Conservation (phyloP, 2,329 filamentous ascomycete species). For the Alternaria rosae region DNA sequence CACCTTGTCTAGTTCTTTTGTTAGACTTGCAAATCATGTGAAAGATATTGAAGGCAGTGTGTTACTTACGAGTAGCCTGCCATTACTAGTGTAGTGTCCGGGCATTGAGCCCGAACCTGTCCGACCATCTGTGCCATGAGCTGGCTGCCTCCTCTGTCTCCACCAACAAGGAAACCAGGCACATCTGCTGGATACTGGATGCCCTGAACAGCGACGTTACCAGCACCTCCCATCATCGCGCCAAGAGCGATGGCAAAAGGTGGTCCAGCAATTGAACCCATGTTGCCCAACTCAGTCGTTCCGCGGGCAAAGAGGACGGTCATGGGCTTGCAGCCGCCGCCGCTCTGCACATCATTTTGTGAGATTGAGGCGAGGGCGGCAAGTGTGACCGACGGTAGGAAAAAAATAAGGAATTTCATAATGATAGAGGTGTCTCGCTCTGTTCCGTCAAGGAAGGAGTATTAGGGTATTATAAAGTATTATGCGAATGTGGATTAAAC, state of each 20-base stretch:
- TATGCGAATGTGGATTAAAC: neutral
- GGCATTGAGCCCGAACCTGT: constrained; percentile 54
- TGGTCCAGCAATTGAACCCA: constrained; percentile 60
- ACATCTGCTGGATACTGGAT: constrained; percentile 60
- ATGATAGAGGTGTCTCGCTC: neutral
- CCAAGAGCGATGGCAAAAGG: constrained; percentile 59
- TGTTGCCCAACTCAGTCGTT: constrained; percentile 61
- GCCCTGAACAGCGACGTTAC: constrained; percentile 61
- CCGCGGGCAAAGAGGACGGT: constrained; percentile 66
- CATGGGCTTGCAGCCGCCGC: constrained; percentile 53
- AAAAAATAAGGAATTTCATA: constrained; percentile 27
- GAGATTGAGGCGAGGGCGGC: constrained; percentile 31
- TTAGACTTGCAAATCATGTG: neutral
- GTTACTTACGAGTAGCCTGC: constrained; percentile 57
- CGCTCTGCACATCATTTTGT: constrained; percentile 38
- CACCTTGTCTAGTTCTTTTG: constrained; percentile 43
- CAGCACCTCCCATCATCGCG: constrained; percentile 45
- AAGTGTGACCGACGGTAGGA: constrained; percentile 17
- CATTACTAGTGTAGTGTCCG: constrained; percentile 57
- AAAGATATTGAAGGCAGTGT: neutral
- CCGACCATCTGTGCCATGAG: constrained; percentile 54
- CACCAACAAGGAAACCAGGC: constrained; percentile 57
- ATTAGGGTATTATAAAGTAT: neutral
- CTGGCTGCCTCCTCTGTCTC: constrained; percentile 54
- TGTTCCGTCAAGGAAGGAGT: neutral